These are phyloP conservation scores for Lactifluus piperatus DNA, from an alignment of 768 basidiomycete species.

Conservation along the genomic window DNA sequence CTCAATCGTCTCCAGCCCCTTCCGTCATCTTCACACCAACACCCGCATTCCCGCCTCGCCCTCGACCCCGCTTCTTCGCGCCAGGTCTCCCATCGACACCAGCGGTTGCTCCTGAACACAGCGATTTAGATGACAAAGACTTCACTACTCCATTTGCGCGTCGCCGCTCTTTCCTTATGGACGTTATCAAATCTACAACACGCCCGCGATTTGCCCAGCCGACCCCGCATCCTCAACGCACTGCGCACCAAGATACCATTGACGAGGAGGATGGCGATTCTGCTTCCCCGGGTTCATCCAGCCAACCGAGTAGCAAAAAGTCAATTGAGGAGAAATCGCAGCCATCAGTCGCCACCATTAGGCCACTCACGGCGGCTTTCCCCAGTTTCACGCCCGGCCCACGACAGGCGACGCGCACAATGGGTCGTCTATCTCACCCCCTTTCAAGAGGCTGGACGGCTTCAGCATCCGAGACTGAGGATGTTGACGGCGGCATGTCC, in stretches of 20 bases:
- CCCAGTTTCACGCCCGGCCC: slow-evolving; percentile 59
- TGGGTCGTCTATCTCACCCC: slow-evolving; percentile 51
- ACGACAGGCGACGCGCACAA: slow-evolving; percentile 31
- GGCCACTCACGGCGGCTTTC: slow-evolving; percentile 43
- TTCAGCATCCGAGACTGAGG: slow-evolving; percentile 25
- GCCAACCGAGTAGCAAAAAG: slow-evolving; percentile 31
- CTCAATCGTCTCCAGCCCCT: slow-evolving; percentile 46
- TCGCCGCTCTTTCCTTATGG: slow-evolving; percentile 73
- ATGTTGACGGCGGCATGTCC: slow-evolving; percentile 47
- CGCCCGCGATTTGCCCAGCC: slow-evolving; percentile 61
- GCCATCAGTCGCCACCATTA: slow-evolving; percentile 28
- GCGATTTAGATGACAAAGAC: slow-evolving; percentile 24
- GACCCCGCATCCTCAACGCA: slow-evolving; percentile 48
- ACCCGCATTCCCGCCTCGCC: slow-evolving; percentile 52
- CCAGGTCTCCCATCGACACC: slow-evolving; percentile 13
- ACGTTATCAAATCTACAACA: slow-evolving; percentile 74
- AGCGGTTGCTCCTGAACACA: slow-evolving; percentile 18
- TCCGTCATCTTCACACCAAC: slow-evolving; percentile 61
- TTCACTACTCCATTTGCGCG: slow-evolving; percentile 62
- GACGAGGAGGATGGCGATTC: slow-evolving; percentile 9
- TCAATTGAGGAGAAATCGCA: slow-evolving; percentile 22
- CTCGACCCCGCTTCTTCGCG: slow-evolving; percentile 51
- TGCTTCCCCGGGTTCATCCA: slow-evolving; percentile 9
- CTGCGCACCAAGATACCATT: not conserved
- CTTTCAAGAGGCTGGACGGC: slow-evolving; percentile 43